Evolutionary conservation across 148 eudicot species (phyloP), one percentile per base, ranked within the genome.

Genomic region (Amaranthus cruentus): DNA sequence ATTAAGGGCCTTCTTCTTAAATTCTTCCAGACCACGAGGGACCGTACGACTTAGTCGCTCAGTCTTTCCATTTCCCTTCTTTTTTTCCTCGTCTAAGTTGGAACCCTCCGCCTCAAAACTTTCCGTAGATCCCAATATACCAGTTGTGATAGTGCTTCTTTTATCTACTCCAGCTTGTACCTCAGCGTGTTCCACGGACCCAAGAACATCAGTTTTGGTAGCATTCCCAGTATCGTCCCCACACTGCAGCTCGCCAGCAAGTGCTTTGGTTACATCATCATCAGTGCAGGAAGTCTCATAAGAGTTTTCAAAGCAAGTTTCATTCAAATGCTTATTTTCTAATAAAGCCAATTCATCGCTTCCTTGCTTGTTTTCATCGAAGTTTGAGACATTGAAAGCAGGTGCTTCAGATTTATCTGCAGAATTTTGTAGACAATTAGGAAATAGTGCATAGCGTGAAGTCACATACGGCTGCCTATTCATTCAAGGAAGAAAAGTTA

Each of bases 1-100:
- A 79, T 78, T 90, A 59, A 87, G 83, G 52, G 93, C 97, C 84
- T 83, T 92, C 72, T 84, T 88, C 81, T 90, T 95, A 74, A 86
- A 95, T 76, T 95, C 97, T 71, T 92, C 97, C 43, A 95, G 93
- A 74, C 91, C 97, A 50, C 78, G 72, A 71, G 84, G 89, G 55
- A 85, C 88, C 54, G 83, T 75, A 72, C 83, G 91, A 68, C 83
- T 72, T 62, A 75, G 62, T 78, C 80, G 84, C 57, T 84, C 93
- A n/a, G 62, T 50, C 80, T 83, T 91, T 47, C 78, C 74, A 71
- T 64, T 67, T 18, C 82, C 88, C 64, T 84, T 83, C 61, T 48
- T 86, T 14, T 57, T 52, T 54, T 80, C 81, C 49, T 14, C 61
- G 9, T 56, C 84, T 28, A 51, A 54, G 62, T 49, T 70, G 9